Base-by-base conservation (phyloP, 2,329 filamentous ascomycete genomes). In the Sporothrix schenckii region DNA sequence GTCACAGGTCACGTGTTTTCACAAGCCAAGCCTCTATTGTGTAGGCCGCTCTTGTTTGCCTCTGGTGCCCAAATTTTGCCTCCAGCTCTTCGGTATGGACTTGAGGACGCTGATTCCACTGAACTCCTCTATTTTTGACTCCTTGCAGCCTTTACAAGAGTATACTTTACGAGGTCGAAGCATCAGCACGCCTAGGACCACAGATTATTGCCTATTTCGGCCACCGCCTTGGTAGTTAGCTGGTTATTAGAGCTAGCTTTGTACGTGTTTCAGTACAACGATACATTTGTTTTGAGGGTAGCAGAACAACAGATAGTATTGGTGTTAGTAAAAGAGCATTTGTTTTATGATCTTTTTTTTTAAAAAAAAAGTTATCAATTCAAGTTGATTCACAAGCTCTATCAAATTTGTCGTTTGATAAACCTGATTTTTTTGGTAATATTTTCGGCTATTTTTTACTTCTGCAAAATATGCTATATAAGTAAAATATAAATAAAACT, bases 1-100 rank as follows among this genome's bases (percentile, higher is more conserved):
- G 58, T 44, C 21, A 47, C 21, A 16, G 21, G 58, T 63, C 58
- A 63, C 58, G 58, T 63, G 58, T 7, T 63, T 47, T 63, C 58
- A 47, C 58, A 47, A 63, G 58, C 58, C 58, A 34, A 34, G 34
- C 34, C 34, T 9, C 34, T 9, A 6, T 6, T 34, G 7, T 7
- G 34, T 5, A 34, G 34, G 6, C 7, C 7, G 7, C 7, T 34
- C 4, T 5, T 34, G 34, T 34, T 61, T 44, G 30, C 34, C 34
- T 61, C 34, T 61, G 7, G 56, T 16, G 34, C 56, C 56, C 56
- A 61, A 44, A 44, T 44, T 5, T 60, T n/a, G 56, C 34, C 56
- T 44, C 56, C 56, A 61, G 14, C 11, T 14, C 24, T 24, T 61
- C n/a, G 24, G 56, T 44, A 24, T 11, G 4, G 2, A 2, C 34